Base-by-base conservation (phyloP, 768 basidiomycete genomes). In the Tricholoma sp. region DNA sequence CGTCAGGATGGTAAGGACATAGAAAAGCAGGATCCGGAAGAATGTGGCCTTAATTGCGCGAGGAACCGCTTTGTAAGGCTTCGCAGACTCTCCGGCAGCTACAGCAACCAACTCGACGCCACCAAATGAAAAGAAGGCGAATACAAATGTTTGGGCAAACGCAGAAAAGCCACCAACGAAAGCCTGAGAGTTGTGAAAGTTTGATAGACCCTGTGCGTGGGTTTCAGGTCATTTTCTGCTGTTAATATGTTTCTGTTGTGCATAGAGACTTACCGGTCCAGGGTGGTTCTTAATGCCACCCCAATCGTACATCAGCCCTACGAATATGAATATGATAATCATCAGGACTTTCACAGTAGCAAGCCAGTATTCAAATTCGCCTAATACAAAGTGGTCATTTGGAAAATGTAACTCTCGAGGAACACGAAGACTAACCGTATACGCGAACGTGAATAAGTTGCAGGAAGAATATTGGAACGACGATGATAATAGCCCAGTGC, bases 81-180 rank as follows among this genome's bases (percentile, higher is more conserved):
- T 78, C 47, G 76, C 77, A 5, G 83, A 83, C 71, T 89, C 88
- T 32, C 85, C 84, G 9, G 87, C 86, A n/a, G 87, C 86, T 31
- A 89, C 69, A 2, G 85, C 82, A 41, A 89, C 86, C 9, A 90
- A 77, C 62, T 88, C 86, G 29, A 87, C 82, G 16, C 85, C 84
- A 16, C 80, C 83, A 67, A 80, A 85, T 7, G 85, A 86, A 70
- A 83, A 90, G 59, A 87, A 87, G 11, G 86, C 86, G 32, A 78
- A 88, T 35, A 87, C 83, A 58, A 85, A 86, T 4, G 79, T 80
- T 62, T 79, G 79, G 7, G 79, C 77, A 66, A 83, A 81, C 32
- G 77, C 71, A 35, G 76, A 56, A 55, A 81, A 83, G 46, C 80
- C 80, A 9, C 81, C 82, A 10, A 83, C 69, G 62, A 83, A 81